These are phyloP conservation scores for Silybum marianum DNA, from an alignment of 129 eudicot species.

Conservation along the genomic window DNA sequence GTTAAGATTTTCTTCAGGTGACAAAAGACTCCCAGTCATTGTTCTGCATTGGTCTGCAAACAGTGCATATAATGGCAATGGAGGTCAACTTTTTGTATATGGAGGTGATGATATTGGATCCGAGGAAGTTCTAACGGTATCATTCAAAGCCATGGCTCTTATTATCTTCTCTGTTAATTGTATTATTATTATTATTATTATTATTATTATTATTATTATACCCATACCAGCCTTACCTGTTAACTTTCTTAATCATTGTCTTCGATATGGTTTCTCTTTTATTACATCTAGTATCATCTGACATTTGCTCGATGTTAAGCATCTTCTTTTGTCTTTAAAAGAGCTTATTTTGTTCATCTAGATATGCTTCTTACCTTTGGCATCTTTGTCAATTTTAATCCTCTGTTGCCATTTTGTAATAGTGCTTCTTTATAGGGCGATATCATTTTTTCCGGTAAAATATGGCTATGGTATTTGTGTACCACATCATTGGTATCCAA, in stretches of 20 bases:
- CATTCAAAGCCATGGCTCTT: background rate
- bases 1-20: conserved; percentile 70
- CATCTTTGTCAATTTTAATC: conserved; percentile 3
- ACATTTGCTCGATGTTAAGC: background rate
- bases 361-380: background rate
- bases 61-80: conserved; percentile 41
- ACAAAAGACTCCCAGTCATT: conserved; percentile 86
- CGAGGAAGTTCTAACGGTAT: conserved; percentile 90
- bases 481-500: background rate
- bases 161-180: background rate
- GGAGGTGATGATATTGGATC: conserved; percentile 97
- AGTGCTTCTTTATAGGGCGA: background rate
- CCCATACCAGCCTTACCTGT: background rate
- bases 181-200: background rate
- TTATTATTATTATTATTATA: background rate
- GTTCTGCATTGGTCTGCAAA: conserved; percentile 79
- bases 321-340: background rate
- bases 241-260: conserved; percentile 1
- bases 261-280: background rate
- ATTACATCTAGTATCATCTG: background rate
- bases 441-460: background rate
- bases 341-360: background rate
- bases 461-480: background rate
- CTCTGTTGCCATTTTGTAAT: background rate
- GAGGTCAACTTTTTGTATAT: conserved; percentile 85